Evolutionary conservation across 106 monocot genomes (phyloP).

Genomic region (Gastrodia elata): DNA sequence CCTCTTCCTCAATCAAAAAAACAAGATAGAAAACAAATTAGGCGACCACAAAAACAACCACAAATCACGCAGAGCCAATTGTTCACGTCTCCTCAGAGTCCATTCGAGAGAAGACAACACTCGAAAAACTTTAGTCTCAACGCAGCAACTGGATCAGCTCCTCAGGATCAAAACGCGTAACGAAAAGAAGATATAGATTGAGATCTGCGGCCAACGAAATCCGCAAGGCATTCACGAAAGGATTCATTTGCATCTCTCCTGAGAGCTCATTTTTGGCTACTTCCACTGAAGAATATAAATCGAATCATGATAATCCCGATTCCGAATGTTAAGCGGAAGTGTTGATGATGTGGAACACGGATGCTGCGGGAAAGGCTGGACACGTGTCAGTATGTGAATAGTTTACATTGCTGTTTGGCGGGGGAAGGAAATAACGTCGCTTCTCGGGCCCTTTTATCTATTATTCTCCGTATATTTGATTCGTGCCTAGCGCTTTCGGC

Average conservation of each 20-base stretch:
- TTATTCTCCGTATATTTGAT: too few species aligned
- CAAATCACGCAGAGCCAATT: not conserved
- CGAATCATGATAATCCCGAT: not conserved
- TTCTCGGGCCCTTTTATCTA: too few species aligned
- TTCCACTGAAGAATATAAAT: not conserved
- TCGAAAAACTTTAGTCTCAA: not conserved
- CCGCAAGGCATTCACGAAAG: not conserved
- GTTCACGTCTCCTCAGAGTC: constrained; percentile 5
- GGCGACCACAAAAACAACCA: not conserved
- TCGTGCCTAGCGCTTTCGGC: too few species aligned
- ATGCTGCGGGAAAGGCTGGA: too few species aligned
- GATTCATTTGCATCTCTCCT: not conserved
- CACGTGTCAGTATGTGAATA: not conserved
- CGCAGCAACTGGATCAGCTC: not conserved
- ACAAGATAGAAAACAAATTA: not conserved
- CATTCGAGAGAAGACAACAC: not conserved
- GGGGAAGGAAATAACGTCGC: not conserved
- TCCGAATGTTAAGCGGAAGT: not conserved
- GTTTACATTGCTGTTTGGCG: not conserved
- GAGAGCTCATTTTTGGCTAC: not conserved
- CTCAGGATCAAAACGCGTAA: not conserved
- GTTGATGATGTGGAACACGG: not conserved
- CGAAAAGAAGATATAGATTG: not conserved
- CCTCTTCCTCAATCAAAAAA: constrained; percentile 10
- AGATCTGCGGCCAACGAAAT: not conserved